A percentile compares a stretch with the other conserved stretches of the same genome.
Conservation (phyloP, 495 filamentous ascomycete genomes). For the Beverwykella pulmonaria region DNA sequence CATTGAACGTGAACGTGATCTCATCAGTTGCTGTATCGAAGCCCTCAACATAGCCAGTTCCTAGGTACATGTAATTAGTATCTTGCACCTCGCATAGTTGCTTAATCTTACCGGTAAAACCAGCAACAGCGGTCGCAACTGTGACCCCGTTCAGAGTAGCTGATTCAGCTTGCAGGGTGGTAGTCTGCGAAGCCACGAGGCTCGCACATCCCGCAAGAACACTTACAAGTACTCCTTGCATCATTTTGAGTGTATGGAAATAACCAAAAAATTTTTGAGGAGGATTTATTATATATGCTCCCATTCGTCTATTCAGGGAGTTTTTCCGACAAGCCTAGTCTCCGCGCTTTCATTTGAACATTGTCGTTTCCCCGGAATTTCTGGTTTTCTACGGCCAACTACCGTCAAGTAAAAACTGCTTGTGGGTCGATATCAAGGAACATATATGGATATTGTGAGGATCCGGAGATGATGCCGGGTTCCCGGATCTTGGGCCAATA, state of each 20-base stretch:
- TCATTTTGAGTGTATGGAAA: neutral
- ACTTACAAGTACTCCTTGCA: neutral
- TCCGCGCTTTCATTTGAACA: too few species aligned
- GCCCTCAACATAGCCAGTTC: slow-evolving; percentile 51
- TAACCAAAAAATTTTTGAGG: too few species aligned
- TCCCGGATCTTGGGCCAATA: too few species aligned
- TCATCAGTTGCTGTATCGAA: slow-evolving; percentile 49
- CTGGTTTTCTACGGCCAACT: too few species aligned
- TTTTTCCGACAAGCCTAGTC: too few species aligned
- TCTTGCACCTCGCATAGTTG: neutral
- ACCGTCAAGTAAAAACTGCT: too few species aligned
- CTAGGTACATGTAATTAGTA: slow-evolving; percentile 17
- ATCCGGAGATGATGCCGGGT: too few species aligned
- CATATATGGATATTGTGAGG: too few species aligned
- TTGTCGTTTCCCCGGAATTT: too few species aligned
- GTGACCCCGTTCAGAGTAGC: slow-evolving; percentile 45
- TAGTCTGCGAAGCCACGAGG: slow-evolving; percentile 7
- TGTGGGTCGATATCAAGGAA: too few species aligned
- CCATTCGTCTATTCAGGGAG: too few species aligned
- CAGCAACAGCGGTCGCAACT: slow-evolving; percentile 43
- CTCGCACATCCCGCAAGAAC: neutral
- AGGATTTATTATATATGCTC: too few species aligned
- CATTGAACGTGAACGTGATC: slow-evolving; percentile 47
- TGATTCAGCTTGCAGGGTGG: slow-evolving; percentile 49
- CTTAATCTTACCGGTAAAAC: slow-evolving; percentile 36